These are phyloP conservation scores for Pythium periplocum DNA, from an alignment of 352 stramenopile species.

Conservation along the genomic window DNA sequence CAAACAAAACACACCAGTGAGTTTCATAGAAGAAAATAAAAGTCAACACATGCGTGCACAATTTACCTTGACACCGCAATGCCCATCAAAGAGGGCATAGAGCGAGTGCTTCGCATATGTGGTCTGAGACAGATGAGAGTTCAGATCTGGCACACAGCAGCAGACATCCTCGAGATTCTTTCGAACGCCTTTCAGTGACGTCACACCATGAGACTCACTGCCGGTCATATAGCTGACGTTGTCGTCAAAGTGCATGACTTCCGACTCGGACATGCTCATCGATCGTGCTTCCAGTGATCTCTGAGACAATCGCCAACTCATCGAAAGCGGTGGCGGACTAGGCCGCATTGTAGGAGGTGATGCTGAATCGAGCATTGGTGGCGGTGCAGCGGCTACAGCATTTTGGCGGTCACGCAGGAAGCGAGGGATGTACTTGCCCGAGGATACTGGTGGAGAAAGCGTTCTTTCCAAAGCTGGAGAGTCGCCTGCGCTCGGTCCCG, in stretches of 20 bases:
- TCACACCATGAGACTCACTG: slow-evolving; percentile 68
- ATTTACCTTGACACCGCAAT: slow-evolving; percentile 71
- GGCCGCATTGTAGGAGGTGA: slow-evolving; percentile 25
- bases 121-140: slow-evolving; percentile 31
- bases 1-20: slow-evolving; percentile 1
- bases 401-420: slow-evolving; percentile 67
- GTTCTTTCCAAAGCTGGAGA: slow-evolving; percentile 44
- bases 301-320: slow-evolving; percentile 41
- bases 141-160: slow-evolving; percentile 74
- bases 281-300: slow-evolving; percentile 42
- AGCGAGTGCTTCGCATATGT: slow-evolving; percentile 56
- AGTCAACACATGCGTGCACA: not conserved
- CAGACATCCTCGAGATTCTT: slow-evolving; percentile 79
- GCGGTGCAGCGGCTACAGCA: slow-evolving; percentile 32
- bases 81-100: slow-evolving; percentile 83
- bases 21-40: not conserved
- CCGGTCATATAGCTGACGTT: slow-evolving; percentile 63
- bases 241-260: slow-evolving; percentile 57
- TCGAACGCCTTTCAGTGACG: slow-evolving; percentile 72
- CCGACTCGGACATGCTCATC: slow-evolving; percentile 43
- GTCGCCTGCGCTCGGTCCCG: slow-evolving; percentile 2
- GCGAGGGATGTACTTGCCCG: slow-evolving; percentile 66
- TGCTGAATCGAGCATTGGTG: slow-evolving; percentile 17
- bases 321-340: slow-evolving; percentile 25
- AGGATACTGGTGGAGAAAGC: slow-evolving; percentile 46